A percentile compares a stretch with the other conserved stretches of the same genome.
These are phyloP conservation scores for Eimeria tenella DNA, from an alignment of 169 alveolate genomes.

Conservation along the genomic window DNA sequence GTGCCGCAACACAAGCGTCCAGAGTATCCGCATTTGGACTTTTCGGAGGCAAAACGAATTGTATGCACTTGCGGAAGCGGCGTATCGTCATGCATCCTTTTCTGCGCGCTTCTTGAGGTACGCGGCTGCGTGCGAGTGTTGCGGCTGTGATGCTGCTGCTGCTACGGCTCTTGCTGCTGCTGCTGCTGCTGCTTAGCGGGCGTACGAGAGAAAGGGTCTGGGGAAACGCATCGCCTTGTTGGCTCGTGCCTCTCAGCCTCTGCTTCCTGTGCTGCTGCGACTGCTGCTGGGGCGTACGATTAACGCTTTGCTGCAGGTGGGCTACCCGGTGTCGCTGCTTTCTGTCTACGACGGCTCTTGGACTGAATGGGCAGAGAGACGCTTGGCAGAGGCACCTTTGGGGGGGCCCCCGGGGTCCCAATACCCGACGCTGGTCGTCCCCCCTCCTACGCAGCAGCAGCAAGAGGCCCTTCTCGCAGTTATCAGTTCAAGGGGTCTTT, in stretches of 20 bases:
- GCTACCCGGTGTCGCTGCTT: conserved; percentile 37
- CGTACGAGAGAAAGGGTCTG: too few species aligned
- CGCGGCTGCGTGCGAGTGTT: neutral
- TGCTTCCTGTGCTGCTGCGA: neutral
- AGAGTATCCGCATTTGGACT: neutral
- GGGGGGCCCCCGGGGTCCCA: conserved; percentile 4
- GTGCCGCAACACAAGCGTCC: neutral
- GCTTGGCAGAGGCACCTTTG: conserved; percentile 26
- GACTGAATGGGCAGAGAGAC: conserved; percentile 68
- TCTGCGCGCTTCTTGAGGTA: conserved; percentile 57
- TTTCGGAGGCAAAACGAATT: conserved; percentile 19
- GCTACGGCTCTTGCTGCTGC: conserved; percentile 51
- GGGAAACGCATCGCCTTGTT: too few species aligned
- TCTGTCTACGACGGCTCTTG: conserved; percentile 71
- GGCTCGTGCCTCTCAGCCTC: neutral
- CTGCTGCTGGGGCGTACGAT: neutral
- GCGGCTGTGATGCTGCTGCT: conserved; percentile 12
- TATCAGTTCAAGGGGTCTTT: neutral
- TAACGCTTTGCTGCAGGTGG: conserved; percentile 21
- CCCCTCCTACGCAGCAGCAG: conserved; percentile 46
- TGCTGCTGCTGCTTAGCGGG: conserved; percentile 13
- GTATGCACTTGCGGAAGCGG: conserved; percentile 71
- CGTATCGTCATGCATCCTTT: conserved; percentile 47
- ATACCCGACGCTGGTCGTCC: conserved; percentile 22
- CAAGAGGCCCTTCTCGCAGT: conserved; percentile 24